Conservation (phyloP, 1,284 basidiomycete species). For the Leccinum ponderosum region DNA sequence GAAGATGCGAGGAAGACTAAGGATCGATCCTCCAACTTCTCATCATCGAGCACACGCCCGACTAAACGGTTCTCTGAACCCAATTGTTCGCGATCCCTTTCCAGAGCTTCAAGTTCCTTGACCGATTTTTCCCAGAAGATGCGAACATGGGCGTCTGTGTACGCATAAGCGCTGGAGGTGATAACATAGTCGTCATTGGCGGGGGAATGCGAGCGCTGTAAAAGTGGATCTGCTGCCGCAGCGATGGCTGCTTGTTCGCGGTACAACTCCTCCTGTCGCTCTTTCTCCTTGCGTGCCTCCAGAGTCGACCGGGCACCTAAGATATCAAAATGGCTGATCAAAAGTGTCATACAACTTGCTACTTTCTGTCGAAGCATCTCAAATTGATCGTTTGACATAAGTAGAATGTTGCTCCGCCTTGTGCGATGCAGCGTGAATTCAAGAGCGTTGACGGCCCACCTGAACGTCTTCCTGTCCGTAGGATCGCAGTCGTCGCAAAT, state of each 20-base stretch:
- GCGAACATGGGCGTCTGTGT: conserved; percentile 64
- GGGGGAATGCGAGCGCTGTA: conserved; percentile 36
- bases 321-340: conserved; percentile 98
- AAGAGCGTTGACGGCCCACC: conserved; percentile 96
- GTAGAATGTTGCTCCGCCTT: conserved; percentile 87
- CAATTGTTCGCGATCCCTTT: conserved; percentile 58
- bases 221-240: conserved; percentile 52
- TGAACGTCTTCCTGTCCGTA: conserved; percentile 95
- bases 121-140: conserved; percentile 73
- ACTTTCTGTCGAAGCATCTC: conserved; percentile 89
- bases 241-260: conserved; percentile 58
- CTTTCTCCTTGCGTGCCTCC: conserved; percentile 89
- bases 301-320: conserved; percentile 88
- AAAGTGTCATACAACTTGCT: conserved; percentile 92
- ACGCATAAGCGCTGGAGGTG: conserved; percentile 40
- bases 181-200: conserved; percentile 39
- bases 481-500: conserved; percentile 98
- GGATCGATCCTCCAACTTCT: conserved; percentile 89
- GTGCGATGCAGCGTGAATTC: conserved; percentile 94
- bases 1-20: conserved; percentile 91
- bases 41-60: conserved; percentile 89
- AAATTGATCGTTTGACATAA: conserved; percentile 88
- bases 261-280: conserved; percentile 74
- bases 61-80: conserved; percentile 73
- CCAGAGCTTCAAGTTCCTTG: conserved; percentile 62